Evolutionary conservation across 177 flowering plant genomes (phyloP).

Genomic region (Telopea speciosissima): DNA sequence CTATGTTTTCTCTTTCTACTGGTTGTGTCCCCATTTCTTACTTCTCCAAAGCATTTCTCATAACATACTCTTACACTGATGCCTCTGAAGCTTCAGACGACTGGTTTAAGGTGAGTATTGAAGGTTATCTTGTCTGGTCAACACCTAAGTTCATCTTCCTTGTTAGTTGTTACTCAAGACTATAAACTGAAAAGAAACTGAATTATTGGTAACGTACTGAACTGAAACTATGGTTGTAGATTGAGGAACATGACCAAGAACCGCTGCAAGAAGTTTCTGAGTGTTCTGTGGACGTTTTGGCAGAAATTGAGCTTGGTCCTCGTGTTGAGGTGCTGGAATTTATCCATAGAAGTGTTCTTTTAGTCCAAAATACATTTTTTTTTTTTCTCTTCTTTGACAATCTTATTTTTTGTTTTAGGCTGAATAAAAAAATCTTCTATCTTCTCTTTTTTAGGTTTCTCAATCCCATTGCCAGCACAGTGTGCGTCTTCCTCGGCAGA

Average conservation of each 20-base stretch:
- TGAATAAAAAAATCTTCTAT: background rate
- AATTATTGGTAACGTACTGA: slow-evolving; percentile 9
- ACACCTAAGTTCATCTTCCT: background rate
- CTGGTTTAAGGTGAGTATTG: slow-evolving; percentile 30
- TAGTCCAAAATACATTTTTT: background rate
- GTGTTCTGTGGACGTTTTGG: slow-evolving; percentile 58
- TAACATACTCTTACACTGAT: slow-evolving; percentile 17
- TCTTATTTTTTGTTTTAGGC: no score
- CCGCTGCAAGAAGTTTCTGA: slow-evolving; percentile 43
- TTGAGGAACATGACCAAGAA: slow-evolving; percentile 32
- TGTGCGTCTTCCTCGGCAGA: slow-evolving; percentile 54
- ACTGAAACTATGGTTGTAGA: slow-evolving; percentile 27
- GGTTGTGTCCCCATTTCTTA: slow-evolving; percentile 42
- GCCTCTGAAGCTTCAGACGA: slow-evolving; percentile 29
- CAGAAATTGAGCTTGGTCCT: slow-evolving; percentile 38
- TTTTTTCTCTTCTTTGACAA: background rate
- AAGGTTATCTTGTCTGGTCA: slow-evolving; percentile 5
- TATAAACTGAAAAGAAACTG: background rate
- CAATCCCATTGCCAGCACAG: slow-evolving; percentile 23
- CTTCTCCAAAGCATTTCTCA: slow-evolving; percentile 15
- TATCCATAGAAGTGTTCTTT: background rate
- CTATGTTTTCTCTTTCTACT: slow-evolving; percentile 66
- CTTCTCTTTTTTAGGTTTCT: slow-evolving; percentile 34
- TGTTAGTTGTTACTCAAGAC: background rate
- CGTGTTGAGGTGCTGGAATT: slow-evolving; percentile 39